phyloP scores from a whole-genome alignment of 1,284 basidiomycete genomes.

The Inonotus hispidus region DNA sequence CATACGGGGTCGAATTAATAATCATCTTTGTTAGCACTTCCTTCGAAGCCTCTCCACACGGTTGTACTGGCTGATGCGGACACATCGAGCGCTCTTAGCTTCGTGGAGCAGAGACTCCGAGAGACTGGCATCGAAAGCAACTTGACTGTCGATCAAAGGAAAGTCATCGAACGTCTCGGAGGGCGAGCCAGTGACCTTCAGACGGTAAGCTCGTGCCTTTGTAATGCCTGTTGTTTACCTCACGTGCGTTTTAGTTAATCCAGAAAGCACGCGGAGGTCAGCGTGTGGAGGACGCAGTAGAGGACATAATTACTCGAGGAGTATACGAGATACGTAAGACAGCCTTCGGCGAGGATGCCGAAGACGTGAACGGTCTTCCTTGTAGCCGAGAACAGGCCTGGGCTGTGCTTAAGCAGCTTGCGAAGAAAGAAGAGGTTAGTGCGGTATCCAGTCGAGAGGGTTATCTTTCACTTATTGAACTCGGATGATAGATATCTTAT shows the following conservation, averaged over 20 bases:
- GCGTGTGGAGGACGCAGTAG: slow-evolving; percentile 73
- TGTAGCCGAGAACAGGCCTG: slow-evolving; percentile 92
- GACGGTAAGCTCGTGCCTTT: slow-evolving; percentile 44
- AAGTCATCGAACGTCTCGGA: slow-evolving; percentile 68
- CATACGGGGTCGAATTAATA: background rate
- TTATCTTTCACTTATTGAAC: slow-evolving; percentile 4
- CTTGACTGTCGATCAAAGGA: slow-evolving; percentile 47
- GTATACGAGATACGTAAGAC: slow-evolving; percentile 85
- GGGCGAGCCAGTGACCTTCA: slow-evolving; percentile 86
- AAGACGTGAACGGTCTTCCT: slow-evolving; percentile 76
- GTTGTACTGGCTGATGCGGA: slow-evolving; percentile 86
- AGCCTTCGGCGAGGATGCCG: slow-evolving; percentile 88
- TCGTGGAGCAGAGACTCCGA: slow-evolving; percentile 76
- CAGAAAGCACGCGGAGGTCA: slow-evolving; percentile 81
- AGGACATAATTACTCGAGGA: slow-evolving; percentile 79
- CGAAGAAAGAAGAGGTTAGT: slow-evolving; percentile 64
- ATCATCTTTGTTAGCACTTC: slow-evolving; percentile 53
- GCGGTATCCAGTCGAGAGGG: slow-evolving; percentile 25
- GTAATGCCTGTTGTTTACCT: slow-evolving; percentile 29
- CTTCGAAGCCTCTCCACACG: slow-evolving; percentile 77
- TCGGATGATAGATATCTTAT: slow-evolving; percentile 60
- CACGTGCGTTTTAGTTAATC: slow-evolving; percentile 49
- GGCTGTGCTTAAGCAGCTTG: slow-evolving; percentile 74
- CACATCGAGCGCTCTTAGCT: slow-evolving; percentile 69
- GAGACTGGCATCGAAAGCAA: slow-evolving; percentile 50